A percentile compares a stretch with the other conserved stretches of the same genome.
Conservation (phyloP, 148 eudicot species). For the Chenopodium quinoa region DNA sequence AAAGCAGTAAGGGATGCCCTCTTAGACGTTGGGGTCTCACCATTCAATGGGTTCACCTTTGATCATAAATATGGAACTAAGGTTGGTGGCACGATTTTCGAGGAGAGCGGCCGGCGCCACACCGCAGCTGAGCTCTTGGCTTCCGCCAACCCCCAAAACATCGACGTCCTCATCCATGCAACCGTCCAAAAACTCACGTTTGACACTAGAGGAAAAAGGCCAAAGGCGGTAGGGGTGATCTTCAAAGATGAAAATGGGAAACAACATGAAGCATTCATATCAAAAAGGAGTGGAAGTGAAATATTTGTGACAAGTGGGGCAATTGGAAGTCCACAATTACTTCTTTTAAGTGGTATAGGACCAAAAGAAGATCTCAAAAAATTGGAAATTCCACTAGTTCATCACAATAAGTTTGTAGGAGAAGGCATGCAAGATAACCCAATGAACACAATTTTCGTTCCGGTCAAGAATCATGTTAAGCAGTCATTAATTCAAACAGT, state of each 20-base stretch:
- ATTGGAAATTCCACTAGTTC: slow-evolving; percentile 60
- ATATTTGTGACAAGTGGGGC: slow-evolving; percentile 76
- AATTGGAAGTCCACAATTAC: slow-evolving; percentile 87
- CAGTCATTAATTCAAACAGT: slow-evolving; percentile 86
- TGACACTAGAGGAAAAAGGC: slow-evolving; percentile 50
- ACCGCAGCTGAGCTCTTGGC: slow-evolving; percentile 83
- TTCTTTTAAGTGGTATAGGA: slow-evolving; percentile 87
- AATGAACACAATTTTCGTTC: slow-evolving; percentile 67
- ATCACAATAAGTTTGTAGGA: slow-evolving; percentile 70
- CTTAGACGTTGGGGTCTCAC: slow-evolving; percentile 72
- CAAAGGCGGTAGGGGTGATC: slow-evolving; percentile 73
- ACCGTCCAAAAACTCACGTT: slow-evolving; percentile 65
- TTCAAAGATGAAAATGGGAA: slow-evolving; percentile 82
- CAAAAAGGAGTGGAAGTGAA: slow-evolving; percentile 56
- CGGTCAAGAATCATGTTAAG: slow-evolving; percentile 46
- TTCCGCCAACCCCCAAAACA: slow-evolving; percentile 53
- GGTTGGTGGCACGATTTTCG: slow-evolving; percentile 92
- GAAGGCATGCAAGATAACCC: slow-evolving; percentile 86
- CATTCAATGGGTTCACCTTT: slow-evolving; percentile 85
- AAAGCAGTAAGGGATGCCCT: slow-evolving; percentile 66
- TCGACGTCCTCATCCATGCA: slow-evolving; percentile 70
- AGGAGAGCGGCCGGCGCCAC: slow-evolving; percentile 65
- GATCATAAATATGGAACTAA: slow-evolving; percentile 92
- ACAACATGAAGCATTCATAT: slow-evolving; percentile 49
- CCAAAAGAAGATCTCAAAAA: slow-evolving; percentile 63